Evolutionary conservation across 495 filamentous ascomycete species (phyloP).

Genomic region (Neurospora sp.): DNA sequence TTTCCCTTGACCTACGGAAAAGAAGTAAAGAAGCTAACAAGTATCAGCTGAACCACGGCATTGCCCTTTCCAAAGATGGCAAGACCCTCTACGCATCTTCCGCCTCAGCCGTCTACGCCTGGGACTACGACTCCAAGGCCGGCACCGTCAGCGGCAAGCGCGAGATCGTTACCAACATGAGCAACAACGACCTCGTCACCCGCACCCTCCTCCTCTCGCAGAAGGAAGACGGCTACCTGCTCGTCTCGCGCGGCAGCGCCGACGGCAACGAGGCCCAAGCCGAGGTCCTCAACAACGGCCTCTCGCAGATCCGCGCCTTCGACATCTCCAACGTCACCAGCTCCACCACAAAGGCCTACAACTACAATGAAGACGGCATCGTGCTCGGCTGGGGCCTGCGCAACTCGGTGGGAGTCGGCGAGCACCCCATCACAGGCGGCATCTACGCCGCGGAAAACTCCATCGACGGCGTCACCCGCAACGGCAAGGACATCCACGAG

Average conservation of each 20-base stretch:
- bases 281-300: conserved; percentile 35
- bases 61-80: conserved; percentile 49
- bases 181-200: conserved; percentile 45
- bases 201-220: conserved; percentile 46
- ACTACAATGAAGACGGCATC: conserved; percentile 31
- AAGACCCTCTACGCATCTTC: conserved; percentile 53
- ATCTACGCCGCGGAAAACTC: conserved; percentile 63
- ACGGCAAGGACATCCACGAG: conserved; percentile 47
- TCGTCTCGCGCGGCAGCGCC: conserved; percentile 50
- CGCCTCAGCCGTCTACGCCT: conserved; percentile 42
- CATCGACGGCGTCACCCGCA: conserved; percentile 44
- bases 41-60: conserved; percentile 50
- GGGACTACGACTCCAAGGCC: conserved; percentile 42
- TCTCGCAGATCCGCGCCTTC: conserved; percentile 52
- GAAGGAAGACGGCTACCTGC: conserved; percentile 28
- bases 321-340: conserved; percentile 33
- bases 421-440: conserved; percentile 46
- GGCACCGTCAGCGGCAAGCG: conserved; percentile 28
- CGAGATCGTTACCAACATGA: conserved; percentile 47
- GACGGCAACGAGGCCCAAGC: conserved; percentile 41
- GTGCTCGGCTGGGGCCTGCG: conserved; percentile 60
- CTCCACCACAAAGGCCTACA: conserved; percentile 32
- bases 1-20: background rate
- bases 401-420: conserved; percentile 53
- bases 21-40: background rate